Conservation (phyloP, 192 early-diverging fungal genomes). For the Backusella australiensis region DNA sequence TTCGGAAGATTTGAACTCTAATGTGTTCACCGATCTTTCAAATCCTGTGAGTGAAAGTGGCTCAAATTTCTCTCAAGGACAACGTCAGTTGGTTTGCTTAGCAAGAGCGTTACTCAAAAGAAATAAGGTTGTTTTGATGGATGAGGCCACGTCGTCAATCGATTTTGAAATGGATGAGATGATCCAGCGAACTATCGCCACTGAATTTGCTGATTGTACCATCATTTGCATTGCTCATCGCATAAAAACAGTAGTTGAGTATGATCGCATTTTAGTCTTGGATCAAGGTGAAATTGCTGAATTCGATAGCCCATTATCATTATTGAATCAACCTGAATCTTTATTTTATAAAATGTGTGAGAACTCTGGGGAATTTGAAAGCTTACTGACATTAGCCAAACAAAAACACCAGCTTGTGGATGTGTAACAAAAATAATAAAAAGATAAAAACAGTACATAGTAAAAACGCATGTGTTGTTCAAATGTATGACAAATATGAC, state of each 20-base stretch:
- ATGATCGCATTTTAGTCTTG: constrained; percentile 76
- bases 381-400: constrained; percentile 60
- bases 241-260: constrained; percentile 56
- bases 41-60: constrained; percentile 77
- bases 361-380: constrained; percentile 79
- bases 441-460: neutral
- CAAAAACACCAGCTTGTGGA: constrained; percentile 24
- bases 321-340: constrained; percentile 62
- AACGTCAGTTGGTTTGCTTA: constrained; percentile 76
- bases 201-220: constrained; percentile 54
- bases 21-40: constrained; percentile 24
- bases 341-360: constrained; percentile 76
- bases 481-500: neutral
- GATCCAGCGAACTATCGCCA: constrained; percentile 59
- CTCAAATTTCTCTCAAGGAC: constrained; percentile 75
- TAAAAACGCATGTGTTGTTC: constrained; percentile 1
- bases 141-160: constrained; percentile 42
- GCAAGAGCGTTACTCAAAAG: constrained; percentile 73
- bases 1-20: constrained; percentile 19
- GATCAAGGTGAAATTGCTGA: constrained; percentile 78
- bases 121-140: constrained; percentile 48
- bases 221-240: constrained; percentile 65
- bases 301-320: constrained; percentile 71
- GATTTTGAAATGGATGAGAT: constrained; percentile 58
- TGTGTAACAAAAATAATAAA: constrained; percentile 2